phyloP scores from a whole-genome alignment of 2,329 filamentous ascomycete genomes.

The Passalora sequoiae region DNA sequence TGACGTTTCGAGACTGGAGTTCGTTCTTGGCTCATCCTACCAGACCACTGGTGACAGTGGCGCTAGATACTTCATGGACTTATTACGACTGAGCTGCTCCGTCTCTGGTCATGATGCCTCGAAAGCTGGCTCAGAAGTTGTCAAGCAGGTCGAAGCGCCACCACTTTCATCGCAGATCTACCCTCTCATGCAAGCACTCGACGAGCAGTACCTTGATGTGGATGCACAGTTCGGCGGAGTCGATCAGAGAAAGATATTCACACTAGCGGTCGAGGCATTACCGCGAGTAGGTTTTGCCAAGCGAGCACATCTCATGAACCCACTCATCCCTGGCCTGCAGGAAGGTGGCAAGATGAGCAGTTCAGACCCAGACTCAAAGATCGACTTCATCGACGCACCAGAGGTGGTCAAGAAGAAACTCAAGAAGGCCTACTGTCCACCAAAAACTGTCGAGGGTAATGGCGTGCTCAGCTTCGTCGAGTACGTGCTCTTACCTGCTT shows the following conservation, averaged over 20 bases:
- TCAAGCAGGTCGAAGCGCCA: constrained; percentile 81
- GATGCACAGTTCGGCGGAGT: constrained; percentile 82
- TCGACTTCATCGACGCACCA: constrained; percentile 79
- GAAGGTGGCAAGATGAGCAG: constrained; percentile 74
- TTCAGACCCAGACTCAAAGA: constrained; percentile 72
- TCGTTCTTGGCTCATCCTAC: constrained; percentile 67
- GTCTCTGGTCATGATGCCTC: constrained; percentile 76
- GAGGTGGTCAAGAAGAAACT: constrained; percentile 77
- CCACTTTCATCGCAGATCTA: constrained; percentile 72
- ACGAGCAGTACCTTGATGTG: constrained; percentile 82
- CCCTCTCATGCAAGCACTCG: constrained; percentile 81
- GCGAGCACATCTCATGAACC: constrained; percentile 70
- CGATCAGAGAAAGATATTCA: constrained; percentile 88
- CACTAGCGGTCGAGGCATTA: constrained; percentile 75
- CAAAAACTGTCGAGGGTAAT: constrained; percentile 74
- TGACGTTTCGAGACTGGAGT: constrained; percentile 69
- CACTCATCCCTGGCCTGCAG: constrained; percentile 79
- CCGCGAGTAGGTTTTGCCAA: constrained; percentile 80
- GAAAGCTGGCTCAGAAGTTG: constrained; percentile 86
- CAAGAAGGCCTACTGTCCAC: constrained; percentile 74
- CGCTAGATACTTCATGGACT: constrained; percentile 74
- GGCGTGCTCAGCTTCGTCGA: constrained; percentile 83
- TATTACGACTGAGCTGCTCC: constrained; percentile 68
- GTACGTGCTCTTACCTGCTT: constrained; percentile 75
- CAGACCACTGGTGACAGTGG: constrained; percentile 61